phyloP scores from a whole-genome alignment of 306 rosid genomes.

The Prunus armeniaca region DNA sequence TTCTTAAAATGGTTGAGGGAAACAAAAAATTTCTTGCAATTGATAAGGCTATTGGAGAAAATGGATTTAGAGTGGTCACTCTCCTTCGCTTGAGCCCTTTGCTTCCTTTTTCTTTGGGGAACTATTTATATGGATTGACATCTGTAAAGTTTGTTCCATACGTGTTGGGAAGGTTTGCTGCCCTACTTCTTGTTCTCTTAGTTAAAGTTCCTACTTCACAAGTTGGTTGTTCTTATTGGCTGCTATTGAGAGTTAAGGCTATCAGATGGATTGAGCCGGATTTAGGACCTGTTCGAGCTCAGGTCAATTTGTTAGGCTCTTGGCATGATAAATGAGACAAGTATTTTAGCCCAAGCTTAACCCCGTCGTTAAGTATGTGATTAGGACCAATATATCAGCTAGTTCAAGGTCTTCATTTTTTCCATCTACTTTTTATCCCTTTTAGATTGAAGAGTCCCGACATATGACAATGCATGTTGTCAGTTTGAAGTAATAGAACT shows the following conservation, averaged over 20 bases:
- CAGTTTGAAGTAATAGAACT: background rate
- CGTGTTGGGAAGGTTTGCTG: slow-evolving; percentile 85
- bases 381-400: background rate
- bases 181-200: slow-evolving; percentile 12
- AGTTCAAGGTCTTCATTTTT: background rate
- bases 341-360: background rate
- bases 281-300: background rate
- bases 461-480: background rate
- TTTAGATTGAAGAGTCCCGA: background rate
- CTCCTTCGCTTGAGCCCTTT: slow-evolving; percentile 95
- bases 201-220: background rate
- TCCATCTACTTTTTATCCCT: too few relatives aligned
- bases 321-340: background rate
- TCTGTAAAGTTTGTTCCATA: slow-evolving; percentile 93
- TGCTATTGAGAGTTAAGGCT: background rate
- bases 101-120: slow-evolving; percentile 96
- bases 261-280: background rate
- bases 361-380: background rate
- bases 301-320: background rate
- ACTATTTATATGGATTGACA: slow-evolving; percentile 91
- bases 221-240: slow-evolving; percentile 3
- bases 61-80: slow-evolving; percentile 90
- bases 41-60: slow-evolving; percentile 95
- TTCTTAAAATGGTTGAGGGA: slow-evolving; percentile 91
- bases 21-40: slow-evolving; percentile 92